These are phyloP conservation scores for Xylariaceae sp. DNA, from an alignment of 2,329 filamentous ascomycete species.

Conservation along the genomic window DNA sequence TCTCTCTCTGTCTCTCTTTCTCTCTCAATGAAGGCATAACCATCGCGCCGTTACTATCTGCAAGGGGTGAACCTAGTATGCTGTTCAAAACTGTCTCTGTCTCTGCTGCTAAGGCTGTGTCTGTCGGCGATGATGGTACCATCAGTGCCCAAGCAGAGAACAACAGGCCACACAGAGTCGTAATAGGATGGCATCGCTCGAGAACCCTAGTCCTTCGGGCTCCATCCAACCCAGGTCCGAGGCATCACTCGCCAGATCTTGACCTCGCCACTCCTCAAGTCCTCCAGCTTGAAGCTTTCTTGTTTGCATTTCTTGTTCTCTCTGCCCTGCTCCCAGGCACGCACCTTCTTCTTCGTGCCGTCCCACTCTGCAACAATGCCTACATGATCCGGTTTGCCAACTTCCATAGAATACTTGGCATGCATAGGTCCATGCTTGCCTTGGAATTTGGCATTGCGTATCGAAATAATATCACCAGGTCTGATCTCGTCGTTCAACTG, in stretches of 20 bases:
- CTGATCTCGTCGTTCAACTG: constrained; percentile 90
- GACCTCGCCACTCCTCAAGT: constrained; percentile 87
- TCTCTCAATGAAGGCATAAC: neutral
- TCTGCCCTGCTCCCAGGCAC: constrained; percentile 90
- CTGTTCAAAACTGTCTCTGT: constrained; percentile 21
- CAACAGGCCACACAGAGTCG: constrained; percentile 27
- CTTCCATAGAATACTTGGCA: constrained; percentile 83
- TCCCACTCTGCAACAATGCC: constrained; percentile 95
- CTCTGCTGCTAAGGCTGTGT: neutral
- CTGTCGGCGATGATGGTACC: constrained; percentile 23
- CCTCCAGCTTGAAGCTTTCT: constrained; percentile 90
- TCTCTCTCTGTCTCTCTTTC: neutral
- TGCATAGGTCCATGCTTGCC: constrained; percentile 95
- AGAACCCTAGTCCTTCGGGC: constrained; percentile 50
- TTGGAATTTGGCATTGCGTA: constrained; percentile 91
- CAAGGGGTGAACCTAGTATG: constrained; percentile 7
- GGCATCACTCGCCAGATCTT: constrained; percentile 97
- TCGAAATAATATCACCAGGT: constrained; percentile 83
- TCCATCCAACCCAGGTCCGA: constrained; percentile 88
- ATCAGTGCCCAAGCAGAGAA: constrained; percentile 26
- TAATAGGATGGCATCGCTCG: constrained; percentile 19
- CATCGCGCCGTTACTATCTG: constrained; percentile 4
- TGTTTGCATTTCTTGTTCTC: constrained; percentile 91
- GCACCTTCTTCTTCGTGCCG: constrained; percentile 94
- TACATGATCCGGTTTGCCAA: constrained; percentile 85